Percentiles rank a stretch among this genome's conserved stretches.
Conservation (phyloP, 1,284 basidiomycete species). For the Flammula alnicola region DNA sequence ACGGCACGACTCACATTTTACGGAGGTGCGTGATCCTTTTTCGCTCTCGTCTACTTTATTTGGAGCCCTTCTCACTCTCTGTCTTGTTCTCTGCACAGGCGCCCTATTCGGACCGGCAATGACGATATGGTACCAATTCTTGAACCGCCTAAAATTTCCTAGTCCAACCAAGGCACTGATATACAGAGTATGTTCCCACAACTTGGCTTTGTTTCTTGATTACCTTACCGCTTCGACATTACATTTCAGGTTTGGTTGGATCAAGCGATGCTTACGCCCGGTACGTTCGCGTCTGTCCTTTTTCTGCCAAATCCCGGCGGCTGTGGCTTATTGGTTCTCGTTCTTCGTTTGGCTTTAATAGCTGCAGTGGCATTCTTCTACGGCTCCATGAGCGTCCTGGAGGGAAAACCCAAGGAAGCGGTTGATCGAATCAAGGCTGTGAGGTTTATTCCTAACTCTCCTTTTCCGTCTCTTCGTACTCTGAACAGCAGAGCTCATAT, state of each 20-base stretch:
- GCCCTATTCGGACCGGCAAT: conserved; percentile 72
- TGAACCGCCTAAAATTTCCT: conserved; percentile 66
- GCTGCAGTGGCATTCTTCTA: conserved; percentile 77
- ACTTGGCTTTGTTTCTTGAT: not conserved
- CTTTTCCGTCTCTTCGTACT: too few relatives aligned
- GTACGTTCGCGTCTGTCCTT: conserved; percentile 27
- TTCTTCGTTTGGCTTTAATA: conserved; percentile 32
- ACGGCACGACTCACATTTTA: conserved; percentile 78
- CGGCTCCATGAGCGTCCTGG: conserved; percentile 72
- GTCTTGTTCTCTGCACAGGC: conserved; percentile 47
- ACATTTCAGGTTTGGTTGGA: conserved; percentile 69
- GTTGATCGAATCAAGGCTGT: conserved; percentile 60
- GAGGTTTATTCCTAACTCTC: conserved; percentile 20
- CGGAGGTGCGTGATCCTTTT: conserved; percentile 52
- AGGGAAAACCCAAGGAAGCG: conserved; percentile 68
- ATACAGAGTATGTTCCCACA: conserved; percentile 59
- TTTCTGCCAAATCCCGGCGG: not conserved
- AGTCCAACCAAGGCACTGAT: conserved; percentile 59
- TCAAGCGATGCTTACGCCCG: conserved; percentile 72
- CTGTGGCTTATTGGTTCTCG: not conserved
- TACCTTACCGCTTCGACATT: conserved; percentile 8
- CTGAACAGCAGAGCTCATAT: too few relatives aligned
- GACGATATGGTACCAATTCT: conserved; percentile 72
- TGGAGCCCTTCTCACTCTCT: not conserved
- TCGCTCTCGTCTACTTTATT: not conserved